Conservation (phyloP, 2,329 filamentous ascomycete genomes). For the Colletotrichum sp. region DNA sequence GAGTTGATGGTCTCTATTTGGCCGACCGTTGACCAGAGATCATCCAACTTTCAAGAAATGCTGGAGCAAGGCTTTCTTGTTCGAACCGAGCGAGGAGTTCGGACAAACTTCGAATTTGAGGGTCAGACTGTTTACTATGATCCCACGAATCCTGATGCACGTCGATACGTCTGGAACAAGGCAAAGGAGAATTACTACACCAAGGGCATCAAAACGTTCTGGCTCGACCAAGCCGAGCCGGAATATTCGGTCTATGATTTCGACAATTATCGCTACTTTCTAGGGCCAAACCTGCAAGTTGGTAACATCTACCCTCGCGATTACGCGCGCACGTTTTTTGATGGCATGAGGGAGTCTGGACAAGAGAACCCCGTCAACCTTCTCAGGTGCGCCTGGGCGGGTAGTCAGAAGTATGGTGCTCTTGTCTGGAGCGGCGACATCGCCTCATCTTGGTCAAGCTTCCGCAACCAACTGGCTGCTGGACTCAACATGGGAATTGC, state of each 20-base stretch:
- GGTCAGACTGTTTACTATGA: conserved; percentile 67
- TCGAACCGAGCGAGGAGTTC: conserved; percentile 62
- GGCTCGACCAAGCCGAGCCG: conserved; percentile 73
- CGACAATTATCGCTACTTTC: conserved; percentile 67
- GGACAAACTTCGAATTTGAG: conserved; percentile 62
- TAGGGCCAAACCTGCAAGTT: conserved; percentile 39
- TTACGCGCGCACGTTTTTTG: conserved; percentile 64
- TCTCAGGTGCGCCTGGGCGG: conserved; percentile 53
- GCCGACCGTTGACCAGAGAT: conserved; percentile 53
- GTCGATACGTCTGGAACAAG: conserved; percentile 63
- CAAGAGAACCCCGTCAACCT: conserved; percentile 63
- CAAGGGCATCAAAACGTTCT: conserved; percentile 68
- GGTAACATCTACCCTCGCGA: conserved; percentile 66
- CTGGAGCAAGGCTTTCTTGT: conserved; percentile 59
- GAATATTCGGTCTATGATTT: conserved; percentile 71
- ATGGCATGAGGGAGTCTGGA: conserved; percentile 58
- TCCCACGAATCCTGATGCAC: conserved; percentile 64
- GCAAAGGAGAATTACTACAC: conserved; percentile 64
- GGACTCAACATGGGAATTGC: conserved; percentile 70
- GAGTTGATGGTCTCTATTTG: conserved; percentile 74
- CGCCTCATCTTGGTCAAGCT: conserved; percentile 64
- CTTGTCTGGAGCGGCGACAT: conserved; percentile 73
- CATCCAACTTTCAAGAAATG: conserved; percentile 33
- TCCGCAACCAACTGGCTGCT: conserved; percentile 65
- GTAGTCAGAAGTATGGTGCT: conserved; percentile 66